Evolutionary conservation across 2,329 filamentous ascomycete species (phyloP).

Genomic region (Colletotrichum graminicola): DNA sequence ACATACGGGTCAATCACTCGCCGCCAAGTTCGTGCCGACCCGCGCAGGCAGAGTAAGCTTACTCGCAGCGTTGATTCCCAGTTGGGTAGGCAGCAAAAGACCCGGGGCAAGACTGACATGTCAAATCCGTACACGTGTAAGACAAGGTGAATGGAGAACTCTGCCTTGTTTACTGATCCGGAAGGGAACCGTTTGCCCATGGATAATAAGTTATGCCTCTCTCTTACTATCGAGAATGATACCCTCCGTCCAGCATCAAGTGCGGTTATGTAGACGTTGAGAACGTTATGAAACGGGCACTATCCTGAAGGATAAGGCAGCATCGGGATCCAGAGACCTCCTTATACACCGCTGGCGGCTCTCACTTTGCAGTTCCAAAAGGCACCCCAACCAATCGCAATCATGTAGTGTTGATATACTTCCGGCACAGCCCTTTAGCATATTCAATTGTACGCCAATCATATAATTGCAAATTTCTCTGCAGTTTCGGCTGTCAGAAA

Average conservation of each 20-base stretch:
- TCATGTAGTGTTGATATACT: background rate
- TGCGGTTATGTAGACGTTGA: no score
- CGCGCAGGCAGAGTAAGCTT: no score
- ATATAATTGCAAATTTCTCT: fast-evolving
- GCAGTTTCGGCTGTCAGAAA: no score
- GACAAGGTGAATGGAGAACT: background rate
- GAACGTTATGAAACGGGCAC: background rate
- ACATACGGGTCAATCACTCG: no score
- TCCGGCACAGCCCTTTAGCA: background rate
- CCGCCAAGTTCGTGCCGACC: no score
- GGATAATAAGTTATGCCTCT: background rate
- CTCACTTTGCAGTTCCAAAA: background rate
- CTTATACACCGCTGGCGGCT: background rate
- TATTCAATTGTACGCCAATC: fast-evolving
- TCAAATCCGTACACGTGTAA: background rate
- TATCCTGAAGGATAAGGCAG: no score
- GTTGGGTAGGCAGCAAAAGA: background rate
- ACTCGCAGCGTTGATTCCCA: background rate
- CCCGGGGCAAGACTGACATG: background rate
- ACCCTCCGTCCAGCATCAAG: background rate
- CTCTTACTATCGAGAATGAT: no score
- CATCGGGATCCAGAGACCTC: fast-evolving
- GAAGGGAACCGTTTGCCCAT: no score
- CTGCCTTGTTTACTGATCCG: background rate
- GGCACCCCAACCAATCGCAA: background rate